Evolutionary conservation across 2,329 filamentous ascomycete species (phyloP).

Genomic region (Colletotrichum sp.): DNA sequence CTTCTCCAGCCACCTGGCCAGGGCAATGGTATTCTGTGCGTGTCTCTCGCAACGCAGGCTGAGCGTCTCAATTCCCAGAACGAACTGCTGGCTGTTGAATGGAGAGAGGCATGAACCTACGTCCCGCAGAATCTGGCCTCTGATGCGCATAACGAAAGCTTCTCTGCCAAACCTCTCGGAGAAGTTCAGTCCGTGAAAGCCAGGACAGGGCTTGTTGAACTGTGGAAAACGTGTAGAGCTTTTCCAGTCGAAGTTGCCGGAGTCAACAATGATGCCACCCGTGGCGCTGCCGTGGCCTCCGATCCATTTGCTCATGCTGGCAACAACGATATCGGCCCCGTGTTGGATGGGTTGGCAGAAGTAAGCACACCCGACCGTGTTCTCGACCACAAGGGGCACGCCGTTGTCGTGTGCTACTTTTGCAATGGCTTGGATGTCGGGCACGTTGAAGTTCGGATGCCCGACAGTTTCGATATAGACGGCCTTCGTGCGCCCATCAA

Average conservation of each 20-base stretch:
- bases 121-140: background rate
- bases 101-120: background rate
- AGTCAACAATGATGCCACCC: constrained; percentile 70
- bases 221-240: background rate
- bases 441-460: background rate
- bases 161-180: background rate
- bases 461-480: background rate
- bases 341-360: constrained; percentile 70
- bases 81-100: background rate
- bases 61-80: background rate
- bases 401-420: background rate
- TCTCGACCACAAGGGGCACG: background rate
- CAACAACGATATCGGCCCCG: constrained; percentile 75
- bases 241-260: constrained; percentile 34
- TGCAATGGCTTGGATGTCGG: background rate
- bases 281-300: constrained; percentile 77
- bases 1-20: background rate
- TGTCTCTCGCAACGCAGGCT: background rate
- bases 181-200: background rate
- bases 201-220: background rate
- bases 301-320: constrained; percentile 77
- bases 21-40: background rate
- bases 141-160: background rate
- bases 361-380: constrained; percentile 71
- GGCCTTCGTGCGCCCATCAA: background rate